A percentile compares a stretch with the other conserved stretches of the same genome.
Conservation (phyloP, 495 filamentous ascomycete genomes). For the Ramalina intermedia region DNA sequence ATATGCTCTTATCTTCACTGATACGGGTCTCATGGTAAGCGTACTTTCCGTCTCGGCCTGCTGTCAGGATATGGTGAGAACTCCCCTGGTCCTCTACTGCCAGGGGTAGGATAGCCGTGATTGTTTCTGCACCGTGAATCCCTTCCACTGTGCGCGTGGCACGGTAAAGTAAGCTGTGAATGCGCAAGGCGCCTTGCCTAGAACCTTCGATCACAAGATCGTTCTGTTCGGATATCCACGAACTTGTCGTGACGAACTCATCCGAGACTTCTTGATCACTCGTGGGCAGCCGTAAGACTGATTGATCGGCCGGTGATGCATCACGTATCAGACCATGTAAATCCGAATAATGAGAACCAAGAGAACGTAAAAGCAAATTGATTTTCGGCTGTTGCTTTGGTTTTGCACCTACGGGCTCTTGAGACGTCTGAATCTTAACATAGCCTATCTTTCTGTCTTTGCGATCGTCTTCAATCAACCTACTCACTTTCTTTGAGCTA, state of each 20-base stretch:
- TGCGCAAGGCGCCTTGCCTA: conserved; percentile 41
- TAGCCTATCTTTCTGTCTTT: conserved; percentile 36
- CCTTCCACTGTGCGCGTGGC: not conserved
- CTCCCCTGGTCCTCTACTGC: conserved; percentile 16
- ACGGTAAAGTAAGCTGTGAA: conserved; percentile 29
- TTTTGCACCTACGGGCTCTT: no score
- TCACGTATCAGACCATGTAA: no score
- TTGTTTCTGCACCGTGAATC: conserved; percentile 48
- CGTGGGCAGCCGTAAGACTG: no score
- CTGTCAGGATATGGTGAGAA: conserved; percentile 41
- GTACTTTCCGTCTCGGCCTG: conserved; percentile 61
- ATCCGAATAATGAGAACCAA: no score
- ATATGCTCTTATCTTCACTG: conserved; percentile 4
- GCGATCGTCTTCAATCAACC: conserved; percentile 13
- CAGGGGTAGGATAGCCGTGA: conserved; percentile 46
- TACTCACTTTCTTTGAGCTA: conserved; percentile 4
- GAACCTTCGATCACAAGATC: conserved; percentile 53
- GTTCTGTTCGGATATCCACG: conserved; percentile 21
- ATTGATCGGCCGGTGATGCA: no score
- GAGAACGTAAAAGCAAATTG: no score
- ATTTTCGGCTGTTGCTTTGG: no score
- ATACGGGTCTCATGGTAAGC: conserved; percentile 33
- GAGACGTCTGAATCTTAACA: conserved; percentile 23
- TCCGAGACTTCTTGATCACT: no score
- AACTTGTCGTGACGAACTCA: conserved; percentile 25